Base-by-base conservation (phyloP, 176 grass and related monocot genomes). In the Neostapfia colusana region DNA sequence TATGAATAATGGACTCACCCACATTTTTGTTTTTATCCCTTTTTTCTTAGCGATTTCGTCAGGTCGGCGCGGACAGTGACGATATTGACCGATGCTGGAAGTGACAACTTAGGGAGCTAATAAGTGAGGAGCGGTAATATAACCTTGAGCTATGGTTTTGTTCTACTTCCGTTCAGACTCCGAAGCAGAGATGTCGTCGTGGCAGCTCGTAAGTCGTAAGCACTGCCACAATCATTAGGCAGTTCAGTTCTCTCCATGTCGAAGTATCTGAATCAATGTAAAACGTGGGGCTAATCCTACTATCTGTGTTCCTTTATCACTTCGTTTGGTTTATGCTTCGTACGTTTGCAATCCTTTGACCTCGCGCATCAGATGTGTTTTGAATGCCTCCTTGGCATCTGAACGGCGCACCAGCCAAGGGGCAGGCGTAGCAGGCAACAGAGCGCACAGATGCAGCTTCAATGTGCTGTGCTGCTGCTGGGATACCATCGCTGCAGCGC, bases 31-130 rank as follows among this genome's bases (percentile, higher is more conserved):
- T 17, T 6, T 50, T 45, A 24, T 23, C 70, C 21, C 20, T 16
- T 3, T 13, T 37, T 3, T 79, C 84, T 61, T 85, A 99, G 96
- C 58, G 89, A 93, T 44, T 99, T 99, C 86, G 81, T 85, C 67
- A 95, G 75, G 83, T 81, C 85, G 23, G 88, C 89, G 7, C 34
- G 87, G 70, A 92, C 87, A 87, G 53, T 99, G 28, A 95, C 89
- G 4, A 89, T 99, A 83, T 27, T 89, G 51, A 76, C 81, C 24
- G 89, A 92, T 31, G 83, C 82, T 7, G 78, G 89, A 36, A 90
- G 92, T 67, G 81, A 90, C 67, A 90, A 84, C 71, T 4, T 88
- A 17, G 85, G 73, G 49, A 90, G 73, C 61, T 88, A 81, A 71
- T 92, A 81, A 65, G 10, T 4, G 51, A 54, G 5, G 20, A 54